Percentiles rank a stretch among this genome's conserved stretches.
phyloP scores from a whole-genome alignment of 2,329 filamentous ascomycete genomes.

The Ophiocordyceps camponoti-floridani region DNA sequence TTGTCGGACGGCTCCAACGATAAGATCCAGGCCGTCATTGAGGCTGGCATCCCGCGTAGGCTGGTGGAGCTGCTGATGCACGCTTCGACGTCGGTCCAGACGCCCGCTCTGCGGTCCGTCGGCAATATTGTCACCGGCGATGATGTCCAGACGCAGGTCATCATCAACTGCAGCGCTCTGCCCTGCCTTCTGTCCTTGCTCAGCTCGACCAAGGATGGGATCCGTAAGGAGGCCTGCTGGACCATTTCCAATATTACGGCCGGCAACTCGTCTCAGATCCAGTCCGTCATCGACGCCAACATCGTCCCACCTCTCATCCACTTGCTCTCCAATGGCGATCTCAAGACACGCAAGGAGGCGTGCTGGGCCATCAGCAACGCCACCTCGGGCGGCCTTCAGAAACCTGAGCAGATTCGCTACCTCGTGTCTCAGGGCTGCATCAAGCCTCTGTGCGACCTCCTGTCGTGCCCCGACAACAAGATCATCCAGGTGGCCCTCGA shows the following conservation, averaged over 20 bases:
- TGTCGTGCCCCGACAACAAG: conserved; percentile 97
- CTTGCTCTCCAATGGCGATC: conserved; percentile 85
- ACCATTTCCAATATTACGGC: conserved; percentile 98
- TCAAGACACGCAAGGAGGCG: conserved; percentile 98
- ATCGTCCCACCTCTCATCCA: conserved; percentile 95
- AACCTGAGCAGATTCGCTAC: conserved; percentile 96
- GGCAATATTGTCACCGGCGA: conserved; percentile 98
- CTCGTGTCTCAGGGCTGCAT: conserved; percentile 89
- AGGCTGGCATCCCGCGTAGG: conserved; percentile 89
- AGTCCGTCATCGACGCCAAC: conserved; percentile 89
- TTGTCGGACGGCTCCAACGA: conserved; percentile 95
- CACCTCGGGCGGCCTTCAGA: conserved; percentile 91
- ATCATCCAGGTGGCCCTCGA: conserved; percentile 98
- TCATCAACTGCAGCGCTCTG: conserved; percentile 94
- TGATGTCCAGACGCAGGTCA: conserved; percentile 96
- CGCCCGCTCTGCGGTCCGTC: conserved; percentile 86
- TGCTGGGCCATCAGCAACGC: conserved; percentile 99
- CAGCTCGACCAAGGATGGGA: conserved; percentile 95
- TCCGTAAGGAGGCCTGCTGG: conserved; percentile 99
- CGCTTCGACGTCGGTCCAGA: conserved; percentile 94
- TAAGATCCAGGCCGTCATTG: conserved; percentile 94
- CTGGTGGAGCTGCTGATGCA: conserved; percentile 97
- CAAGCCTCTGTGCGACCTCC: conserved; percentile 87
- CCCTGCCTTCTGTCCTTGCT: conserved; percentile 83
- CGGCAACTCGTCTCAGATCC: conserved; percentile 94